Base-by-base conservation (phyloP, 331 rosid species). In the Quercus lobata region DNA sequence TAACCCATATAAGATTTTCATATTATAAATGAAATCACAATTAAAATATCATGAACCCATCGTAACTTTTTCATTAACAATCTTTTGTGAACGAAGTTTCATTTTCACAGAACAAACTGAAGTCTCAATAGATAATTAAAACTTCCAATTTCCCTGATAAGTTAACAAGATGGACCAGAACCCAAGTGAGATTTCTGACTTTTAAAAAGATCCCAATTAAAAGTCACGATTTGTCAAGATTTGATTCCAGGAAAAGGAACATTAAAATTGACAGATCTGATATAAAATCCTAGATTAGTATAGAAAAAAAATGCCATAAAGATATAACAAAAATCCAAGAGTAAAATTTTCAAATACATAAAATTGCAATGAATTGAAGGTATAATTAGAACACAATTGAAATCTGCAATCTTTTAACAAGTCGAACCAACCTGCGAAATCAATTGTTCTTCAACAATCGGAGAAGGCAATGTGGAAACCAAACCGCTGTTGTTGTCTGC, bases 401-500 rank as follows among this genome's bases (percentile, higher is more conserved):
- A 6, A 61, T 18, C 70, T 9, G 15, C 34, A n/a, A 15, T 71
- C 24, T 19, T 5, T 9, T 18, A 12, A 35, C 7, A 41, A 22
- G 5, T 7, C 57, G 3, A 46, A 55, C 80, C 24, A 74, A 92
- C 99, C 97, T 84, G 91, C 60, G 91, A 72, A 79, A 90, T 86
- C 41, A 87, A 53, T 29, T 81, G 87, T 81, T 93, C 96, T 81
- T 86, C 88, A 25, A 78, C 74, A 35, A 83, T 4, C 7, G 86
- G 84, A 52, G 85, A 71, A 75, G 91, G 89, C 0, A 81, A 70
- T 11, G 74, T 75, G 5, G 85, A 68, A 75, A 17, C 49, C 29
- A 79, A 77, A 24, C 61, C 85, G 15, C 69, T 18, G 15, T 9
- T 21, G 53, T 15, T 56, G 34, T 83, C 83, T 3, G 30, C 81